phyloP scores from a whole-genome alignment of 1,284 basidiomycete genomes.

The Wallemia ichthyophaga region DNA sequence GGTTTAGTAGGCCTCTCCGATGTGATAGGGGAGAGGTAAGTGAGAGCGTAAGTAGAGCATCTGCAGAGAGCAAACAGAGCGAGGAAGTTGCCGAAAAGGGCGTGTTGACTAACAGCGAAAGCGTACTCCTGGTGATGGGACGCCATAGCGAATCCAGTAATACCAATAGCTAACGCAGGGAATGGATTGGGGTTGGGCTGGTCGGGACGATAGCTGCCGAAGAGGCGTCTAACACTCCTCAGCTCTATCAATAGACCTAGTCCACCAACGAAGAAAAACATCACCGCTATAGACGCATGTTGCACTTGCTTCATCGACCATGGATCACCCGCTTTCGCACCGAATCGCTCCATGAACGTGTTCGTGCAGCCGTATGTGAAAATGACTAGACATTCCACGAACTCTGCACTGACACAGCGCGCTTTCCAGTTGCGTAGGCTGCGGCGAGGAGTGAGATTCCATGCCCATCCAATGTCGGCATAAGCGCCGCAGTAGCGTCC shows the following conservation, averaged over 20 bases:
- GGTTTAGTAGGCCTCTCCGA: constrained; percentile 67
- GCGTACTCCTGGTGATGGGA: constrained; percentile 63
- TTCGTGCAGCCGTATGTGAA: constrained; percentile 72
- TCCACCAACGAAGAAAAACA: constrained; percentile 87
- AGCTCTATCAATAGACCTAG: constrained; percentile 29
- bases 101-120: constrained; percentile 24
- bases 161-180: constrained; percentile 68
- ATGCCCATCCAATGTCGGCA: constrained; percentile 72
- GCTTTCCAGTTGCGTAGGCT: constrained; percentile 2
- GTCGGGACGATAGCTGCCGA: constrained; percentile 30
- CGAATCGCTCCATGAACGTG: constrained; percentile 87
- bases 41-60: constrained; percentile 72
- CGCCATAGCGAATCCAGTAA: constrained; percentile 85
- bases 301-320: constrained; percentile 80
- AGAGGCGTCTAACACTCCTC: constrained; percentile 5
- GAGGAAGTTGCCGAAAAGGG: constrained; percentile 77
- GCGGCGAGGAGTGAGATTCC: constrained; percentile 29
- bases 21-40: constrained; percentile 34
- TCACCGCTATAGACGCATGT: constrained; percentile 54
- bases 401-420: constrained; percentile 37
- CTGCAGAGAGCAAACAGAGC: constrained; percentile 43
- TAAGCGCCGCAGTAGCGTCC: constrained; percentile 72
- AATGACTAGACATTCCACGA: constrained; percentile 58
- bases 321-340: constrained; percentile 44
- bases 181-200: constrained; percentile 79